Base-by-base conservation (phyloP, 169 alveolate species). In the Babesia bigemina region DNA sequence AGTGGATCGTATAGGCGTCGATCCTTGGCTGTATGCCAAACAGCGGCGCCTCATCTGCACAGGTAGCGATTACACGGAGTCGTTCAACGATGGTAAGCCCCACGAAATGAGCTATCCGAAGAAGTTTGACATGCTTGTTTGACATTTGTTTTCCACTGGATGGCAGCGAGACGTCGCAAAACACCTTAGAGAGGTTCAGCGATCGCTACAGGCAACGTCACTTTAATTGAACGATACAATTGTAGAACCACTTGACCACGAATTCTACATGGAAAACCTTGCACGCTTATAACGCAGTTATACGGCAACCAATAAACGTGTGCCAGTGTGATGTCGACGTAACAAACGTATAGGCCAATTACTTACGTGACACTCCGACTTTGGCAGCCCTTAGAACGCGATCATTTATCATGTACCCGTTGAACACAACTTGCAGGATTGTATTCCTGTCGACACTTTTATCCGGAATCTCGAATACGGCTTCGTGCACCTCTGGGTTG, bases 401-500 rank as follows among this genome's bases (percentile, higher is more conserved):
- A 17, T 94, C 96, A 24, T 94, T 93, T 33, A 96, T 96, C 74
- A 65, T 93, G 90, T 95, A 96, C 8, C 98, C 98, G 26, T 89
- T 88, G 75, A 93, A 86, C 21, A 93, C 81, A 33, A 95, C 98
- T 49, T 93, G 94, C 28, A 93, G 93, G 0, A 95, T 91, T 19
- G 91, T 90, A 33, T 94, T 94, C 36, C 88, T 86, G 48, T 90
- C 95, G 61, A 79, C 89, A 13, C 86, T 86, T 6, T 90, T 88
- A 60, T 93, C 96, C 48, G 83, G 91, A 48, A 96, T 91, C 76
- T 93, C 92, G 75, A 93, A 94, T 70, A 96, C 87, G 16, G 98
- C 98, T 71, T 96, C 98, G 75, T 95, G 98, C 57, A 90, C 70
- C 59, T 92, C 90, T 2, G 98, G 98, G 85, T 96, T 93, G 84